Evolutionary conservation across 441 rosid species (phyloP), one percentile per base, ranked within the genome.

Genomic region (Cnidoscolus chayamansa): DNA sequence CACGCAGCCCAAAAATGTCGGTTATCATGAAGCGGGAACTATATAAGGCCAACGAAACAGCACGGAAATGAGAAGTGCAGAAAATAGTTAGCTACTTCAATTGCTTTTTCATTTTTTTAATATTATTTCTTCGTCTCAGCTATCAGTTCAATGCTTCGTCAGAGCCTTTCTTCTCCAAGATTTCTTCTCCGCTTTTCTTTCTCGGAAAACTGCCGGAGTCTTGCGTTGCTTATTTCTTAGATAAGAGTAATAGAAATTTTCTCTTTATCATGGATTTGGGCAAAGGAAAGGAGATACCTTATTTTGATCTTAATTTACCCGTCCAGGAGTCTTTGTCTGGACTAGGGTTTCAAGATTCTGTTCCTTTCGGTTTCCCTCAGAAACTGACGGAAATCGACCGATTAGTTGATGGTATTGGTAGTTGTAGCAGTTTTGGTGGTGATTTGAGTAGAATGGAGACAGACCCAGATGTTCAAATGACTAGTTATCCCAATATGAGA

Each of bases 301-400:
- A 50, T 77, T 16, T 72, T 47, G 81, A 82, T 67, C 72, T 74
- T 35, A 82, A 69, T 66, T 25, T 40, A 63, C 65, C 7, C 13
- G 64, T 72, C 0, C 58, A 54, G 20, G 70, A 74, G 56, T 19
- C 16, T 45, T 73, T 56, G 35, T 32, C 6, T 57, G 53, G 3
- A 17, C 11, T 68, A 68, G 72, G 72, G 70, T 63, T 68, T 72
- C 63, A 63, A 50, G 59, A 50, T 62, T 16, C 56, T 60, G 10
- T 50, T 47, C 19, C 45, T 40, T 40, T 40, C 7, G 45, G 45
- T 4, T 40, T 40, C 45, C 45, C 45, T 4, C 51, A 19, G 45
- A 45, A 43, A 49, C 66, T 65, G 63, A 53, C 63, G 8, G 79
- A 55, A 45, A 53, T 17, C 55, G 31, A 30, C 11, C 43, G 11